Percentiles rank a stretch among this genome's conserved stretches.
These are phyloP conservation scores for Cordyceps fumosorosea DNA, from an alignment of 2,329 filamentous ascomycete species.

Conservation along the genomic window DNA sequence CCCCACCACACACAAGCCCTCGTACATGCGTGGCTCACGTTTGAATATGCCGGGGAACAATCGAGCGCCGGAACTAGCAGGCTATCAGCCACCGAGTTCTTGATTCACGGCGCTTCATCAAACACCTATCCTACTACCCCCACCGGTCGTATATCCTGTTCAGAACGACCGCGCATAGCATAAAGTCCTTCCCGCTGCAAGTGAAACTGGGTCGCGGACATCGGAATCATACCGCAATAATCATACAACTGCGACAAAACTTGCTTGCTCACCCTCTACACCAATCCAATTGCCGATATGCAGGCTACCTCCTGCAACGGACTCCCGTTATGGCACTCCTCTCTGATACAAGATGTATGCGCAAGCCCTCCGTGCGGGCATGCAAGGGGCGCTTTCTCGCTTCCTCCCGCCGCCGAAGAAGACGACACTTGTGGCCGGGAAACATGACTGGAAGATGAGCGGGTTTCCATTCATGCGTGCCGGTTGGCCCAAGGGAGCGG, in stretches of 20 bases:
- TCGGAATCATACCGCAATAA: neutral
- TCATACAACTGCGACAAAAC: neutral
- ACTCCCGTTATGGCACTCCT: neutral
- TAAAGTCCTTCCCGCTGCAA: neutral
- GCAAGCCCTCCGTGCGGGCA: neutral
- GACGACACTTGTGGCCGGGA: neutral
- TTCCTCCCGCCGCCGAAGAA: neutral
- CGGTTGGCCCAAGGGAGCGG: slow-evolving; percentile 5
- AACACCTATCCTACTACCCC: neutral
- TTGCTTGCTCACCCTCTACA: neutral
- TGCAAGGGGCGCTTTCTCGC: neutral
- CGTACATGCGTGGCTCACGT: neutral
- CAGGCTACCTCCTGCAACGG: neutral
- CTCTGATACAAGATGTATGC: neutral
- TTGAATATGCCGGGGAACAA: neutral
- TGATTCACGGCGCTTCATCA: slow-evolving; percentile 6
- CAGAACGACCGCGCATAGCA: neutral
- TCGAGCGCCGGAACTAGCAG: neutral
- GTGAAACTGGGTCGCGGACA: slow-evolving; percentile 3
- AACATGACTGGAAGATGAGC: slow-evolving; percentile 1
- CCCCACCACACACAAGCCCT: neutral
- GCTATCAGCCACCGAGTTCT: neutral
- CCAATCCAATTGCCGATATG: neutral
- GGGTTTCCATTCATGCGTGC: slow-evolving; percentile 3
- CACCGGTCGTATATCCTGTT: neutral